A percentile compares a stretch with the other conserved stretches of the same genome.
These are phyloP conservation scores for Vicia faba DNA, from an alignment of 306 rosid species.

Conservation along the genomic window DNA sequence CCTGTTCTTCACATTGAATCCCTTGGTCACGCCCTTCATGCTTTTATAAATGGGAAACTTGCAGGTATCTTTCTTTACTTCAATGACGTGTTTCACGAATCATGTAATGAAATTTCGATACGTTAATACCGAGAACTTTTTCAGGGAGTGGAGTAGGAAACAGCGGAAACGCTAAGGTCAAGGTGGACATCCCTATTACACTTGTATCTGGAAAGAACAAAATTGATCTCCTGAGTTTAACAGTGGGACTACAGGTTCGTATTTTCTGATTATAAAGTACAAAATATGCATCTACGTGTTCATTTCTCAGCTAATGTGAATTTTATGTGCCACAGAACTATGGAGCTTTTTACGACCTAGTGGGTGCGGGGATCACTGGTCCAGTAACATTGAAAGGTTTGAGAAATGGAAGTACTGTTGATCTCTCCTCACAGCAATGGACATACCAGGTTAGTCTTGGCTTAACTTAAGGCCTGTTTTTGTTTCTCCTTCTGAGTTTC, in stretches of 20 bases:
- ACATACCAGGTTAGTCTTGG: slow-evolving; percentile 76
- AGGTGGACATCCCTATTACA: slow-evolving; percentile 58
- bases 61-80: slow-evolving; percentile 52
- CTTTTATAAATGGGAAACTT: slow-evolving; percentile 71
- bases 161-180: slow-evolving; percentile 46
- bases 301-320: slow-evolving; percentile 27
- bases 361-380: slow-evolving; percentile 91
- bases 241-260: slow-evolving; percentile 93
- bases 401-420: slow-evolving; percentile 55
- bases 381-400: slow-evolving; percentile 70
- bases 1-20: slow-evolving; percentile 81
- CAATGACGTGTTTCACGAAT: slow-evolving; percentile 7
- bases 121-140: slow-evolving; percentile 26
- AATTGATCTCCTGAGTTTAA: slow-evolving; percentile 84
- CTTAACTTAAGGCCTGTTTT: slow-evolving; percentile 23
- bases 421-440: slow-evolving; percentile 81
- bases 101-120: background rate
- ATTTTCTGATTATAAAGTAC: slow-evolving; percentile 7
- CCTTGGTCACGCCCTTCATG: slow-evolving; percentile 88
- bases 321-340: slow-evolving; percentile 57
- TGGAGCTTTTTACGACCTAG: slow-evolving; percentile 74
- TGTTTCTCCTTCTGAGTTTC: slow-evolving; percentile 16
- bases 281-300: background rate
- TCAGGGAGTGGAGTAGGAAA: slow-evolving; percentile 73
- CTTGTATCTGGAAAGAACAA: slow-evolving; percentile 68